Evolutionary conservation across 2,329 filamentous ascomycete genomes (phyloP).

Genomic region (Cytospora schulzeri): DNA sequence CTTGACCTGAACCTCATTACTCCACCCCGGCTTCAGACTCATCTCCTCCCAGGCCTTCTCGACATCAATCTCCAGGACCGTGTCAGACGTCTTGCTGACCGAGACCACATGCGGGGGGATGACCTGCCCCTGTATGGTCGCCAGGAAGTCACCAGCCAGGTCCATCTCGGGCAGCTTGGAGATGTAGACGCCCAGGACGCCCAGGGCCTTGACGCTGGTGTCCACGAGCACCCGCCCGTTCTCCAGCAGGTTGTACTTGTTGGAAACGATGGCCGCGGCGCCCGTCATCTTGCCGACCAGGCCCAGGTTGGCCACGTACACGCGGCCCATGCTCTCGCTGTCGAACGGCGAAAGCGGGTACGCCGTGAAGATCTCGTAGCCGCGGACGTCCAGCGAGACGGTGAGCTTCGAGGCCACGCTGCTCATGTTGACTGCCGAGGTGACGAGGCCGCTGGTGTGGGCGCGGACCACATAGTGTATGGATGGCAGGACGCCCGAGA

Average conservation of each 20-base stretch:
- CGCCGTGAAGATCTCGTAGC: constrained; percentile 81
- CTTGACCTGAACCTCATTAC: constrained; percentile 76
- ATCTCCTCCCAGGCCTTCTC: constrained; percentile 77
- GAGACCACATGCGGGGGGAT: constrained; percentile 69
- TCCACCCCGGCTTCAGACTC: constrained; percentile 70
- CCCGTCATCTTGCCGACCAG: constrained; percentile 89
- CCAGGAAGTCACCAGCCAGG: constrained; percentile 69
- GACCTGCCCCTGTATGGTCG: constrained; percentile 70
- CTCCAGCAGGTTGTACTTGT: constrained; percentile 55
- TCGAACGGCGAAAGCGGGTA: constrained; percentile 66
- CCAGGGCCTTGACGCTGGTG: constrained; percentile 77
- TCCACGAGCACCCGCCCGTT: constrained; percentile 67
- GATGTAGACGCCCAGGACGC: constrained; percentile 75
- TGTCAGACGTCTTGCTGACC: constrained; percentile 51
- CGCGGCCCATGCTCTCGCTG: constrained; percentile 40
- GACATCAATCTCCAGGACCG: constrained; percentile 77
- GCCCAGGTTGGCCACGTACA: constrained; percentile 71
- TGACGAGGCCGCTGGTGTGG: constrained; percentile 68
- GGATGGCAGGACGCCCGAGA: constrained; percentile 67
- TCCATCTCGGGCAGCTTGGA: constrained; percentile 64
- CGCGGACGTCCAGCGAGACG: constrained; percentile 63
- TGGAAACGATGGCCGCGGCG: constrained; percentile 71
- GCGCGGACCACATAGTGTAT: constrained; percentile 72
- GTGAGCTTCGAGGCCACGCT: constrained; percentile 56
- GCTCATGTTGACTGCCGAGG: constrained; percentile 49